Evolutionary conservation across 192 early-diverging fungal genomes (phyloP), one percentile per base, ranked within the genome.

Genomic region (Backusella circina): DNA sequence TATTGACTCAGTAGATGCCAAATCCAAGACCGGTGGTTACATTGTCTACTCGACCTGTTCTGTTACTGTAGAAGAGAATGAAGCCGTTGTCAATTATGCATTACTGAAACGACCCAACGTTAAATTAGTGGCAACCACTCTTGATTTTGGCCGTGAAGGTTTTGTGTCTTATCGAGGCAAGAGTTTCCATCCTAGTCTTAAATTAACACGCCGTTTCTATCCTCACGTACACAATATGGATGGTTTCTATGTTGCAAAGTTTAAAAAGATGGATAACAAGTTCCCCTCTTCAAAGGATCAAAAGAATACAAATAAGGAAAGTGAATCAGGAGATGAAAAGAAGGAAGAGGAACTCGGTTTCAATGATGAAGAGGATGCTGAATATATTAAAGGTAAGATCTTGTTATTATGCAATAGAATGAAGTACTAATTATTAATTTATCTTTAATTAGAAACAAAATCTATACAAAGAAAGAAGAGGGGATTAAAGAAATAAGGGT

Each of bases 171-270:
- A 92, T 86, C 90, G 95, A 37, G 98, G 96, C 44, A 93, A 95
- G 69, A 75, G 74, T 7, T 99, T 98, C 90, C 94, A 97, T 77
- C 89, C 88, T 15, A 91, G 93, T 30, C 70, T 99, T 70, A 84
- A 85, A 18, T 81, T 96, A 73, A 95, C 96, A 1, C 86, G 94
- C 66, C 88, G 98, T 41, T 98, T 93, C 84, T 99, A 98, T 82
- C 96, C 98, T 38, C 98, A 99, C 77, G 90, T 96, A 31, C 94
- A 98, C 82, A 99, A 99, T 81, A 98, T 99, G 98, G 98, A 99
- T 81, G 98, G 98, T 39, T 99, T 99, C 90, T 99, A 89, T 85
- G 96, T 99, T 13, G 95, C 98, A 57, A 99, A 99, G 76, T 91
- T 99, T 82, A 93, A 98, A 80, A 98, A 99, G 84, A 81, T 92